These are phyloP conservation scores for Lumnitzera racemosa DNA, from an alignment of 345 rosid species.

Conservation along the genomic window DNA sequence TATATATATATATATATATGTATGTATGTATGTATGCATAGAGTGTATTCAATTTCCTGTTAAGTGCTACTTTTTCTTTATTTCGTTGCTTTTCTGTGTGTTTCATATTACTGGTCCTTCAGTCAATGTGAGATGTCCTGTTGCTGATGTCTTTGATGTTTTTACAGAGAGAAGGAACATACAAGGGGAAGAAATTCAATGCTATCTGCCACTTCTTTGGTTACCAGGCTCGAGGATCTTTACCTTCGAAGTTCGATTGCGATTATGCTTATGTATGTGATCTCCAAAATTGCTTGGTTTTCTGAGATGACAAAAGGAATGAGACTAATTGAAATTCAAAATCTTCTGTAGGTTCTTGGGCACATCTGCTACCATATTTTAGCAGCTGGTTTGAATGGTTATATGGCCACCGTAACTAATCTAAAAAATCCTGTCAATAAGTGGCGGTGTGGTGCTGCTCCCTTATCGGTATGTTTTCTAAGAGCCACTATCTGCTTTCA, in stretches of 20 bases:
- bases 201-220: constrained; percentile 99
- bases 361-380: constrained; percentile 85
- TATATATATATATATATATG: background rate
- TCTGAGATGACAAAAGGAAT: background rate
- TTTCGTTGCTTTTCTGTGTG: too few species aligned
- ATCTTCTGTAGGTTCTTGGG: constrained; percentile 67
- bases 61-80: too few species aligned
- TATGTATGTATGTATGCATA: background rate
- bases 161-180: constrained; percentile 77
- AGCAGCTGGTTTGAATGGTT: constrained; percentile 94
- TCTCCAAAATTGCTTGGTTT: constrained; percentile 6
- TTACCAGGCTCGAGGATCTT: constrained; percentile 97
- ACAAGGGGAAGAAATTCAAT: constrained; percentile 91
- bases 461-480: constrained; percentile 63
- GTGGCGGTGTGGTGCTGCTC: constrained; percentile 99
- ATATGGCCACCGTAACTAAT: constrained; percentile 93
- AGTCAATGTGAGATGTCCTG: background rate
- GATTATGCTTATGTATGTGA: constrained; percentile 91
- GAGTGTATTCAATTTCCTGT: too few species aligned
- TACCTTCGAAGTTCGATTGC: constrained; percentile 95
- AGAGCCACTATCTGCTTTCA: background rate
- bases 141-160: constrained; percentile 9
- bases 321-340: background rate
- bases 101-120: constrained; percentile 1
- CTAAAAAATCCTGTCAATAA: constrained; percentile 82